Evolutionary conservation across 768 basidiomycete species (phyloP).

Genomic region (Tricholoma saponaceum): DNA sequence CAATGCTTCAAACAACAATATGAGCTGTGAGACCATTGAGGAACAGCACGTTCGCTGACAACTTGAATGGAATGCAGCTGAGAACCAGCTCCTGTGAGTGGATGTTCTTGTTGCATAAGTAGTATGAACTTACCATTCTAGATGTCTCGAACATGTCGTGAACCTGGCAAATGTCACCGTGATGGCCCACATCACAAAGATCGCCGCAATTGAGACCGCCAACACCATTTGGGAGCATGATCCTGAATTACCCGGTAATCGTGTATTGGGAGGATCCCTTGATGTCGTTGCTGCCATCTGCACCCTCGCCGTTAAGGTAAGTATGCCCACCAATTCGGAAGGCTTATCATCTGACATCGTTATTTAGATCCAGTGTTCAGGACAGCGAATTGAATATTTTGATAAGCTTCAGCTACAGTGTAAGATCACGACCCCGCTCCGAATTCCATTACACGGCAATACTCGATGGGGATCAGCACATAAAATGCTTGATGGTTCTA

Average conservation of each 20-base stretch:
- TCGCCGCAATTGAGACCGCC: constrained; percentile 20
- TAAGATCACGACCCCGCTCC: constrained; percentile 9
- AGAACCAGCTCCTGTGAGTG: constrained; percentile 18
- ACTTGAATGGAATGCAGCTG: constrained; percentile 9
- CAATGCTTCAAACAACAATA: constrained; percentile 21
- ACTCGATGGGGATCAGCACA: constrained; percentile 20
- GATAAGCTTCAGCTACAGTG: constrained; percentile 12
- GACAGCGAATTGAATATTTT: constrained; percentile 21
- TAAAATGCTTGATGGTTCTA: constrained; percentile 16
- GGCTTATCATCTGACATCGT: neutral
- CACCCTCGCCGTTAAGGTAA: constrained; percentile 21
- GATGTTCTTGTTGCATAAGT: constrained; percentile 17
- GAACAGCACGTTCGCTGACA: constrained; percentile 5
- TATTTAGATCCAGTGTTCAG: constrained; percentile 22
- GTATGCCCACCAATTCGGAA: neutral
- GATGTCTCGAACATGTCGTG: no score
- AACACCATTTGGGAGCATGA: constrained; percentile 30
- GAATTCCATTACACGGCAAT: constrained; percentile 21
- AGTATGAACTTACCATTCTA: constrained; percentile 20
- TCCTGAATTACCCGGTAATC: no score
- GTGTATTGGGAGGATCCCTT: constrained; percentile 20
- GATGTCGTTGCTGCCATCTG: constrained; percentile 27
- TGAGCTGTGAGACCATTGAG: constrained; percentile 14
- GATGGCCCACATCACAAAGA: no score
- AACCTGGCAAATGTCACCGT: no score